Base-by-base conservation (phyloP, 2,329 filamentous ascomycete species). In the Colletotrichum karsti region DNA sequence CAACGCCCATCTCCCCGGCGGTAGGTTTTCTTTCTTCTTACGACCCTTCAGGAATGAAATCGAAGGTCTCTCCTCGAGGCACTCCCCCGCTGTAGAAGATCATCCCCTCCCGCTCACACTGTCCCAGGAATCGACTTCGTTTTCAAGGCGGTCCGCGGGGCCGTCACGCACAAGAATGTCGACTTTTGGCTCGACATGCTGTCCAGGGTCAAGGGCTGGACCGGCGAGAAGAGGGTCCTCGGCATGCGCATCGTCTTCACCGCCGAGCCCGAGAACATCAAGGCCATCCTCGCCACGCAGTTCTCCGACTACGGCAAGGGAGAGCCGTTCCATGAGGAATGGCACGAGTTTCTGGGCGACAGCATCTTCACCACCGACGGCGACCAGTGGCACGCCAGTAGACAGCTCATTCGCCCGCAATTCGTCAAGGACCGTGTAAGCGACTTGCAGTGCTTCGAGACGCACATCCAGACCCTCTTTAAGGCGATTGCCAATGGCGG, bases 271-370 rank as follows among this genome's bases (percentile, higher is more conserved):
- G 93, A 97, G 74, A 97, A 97, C 76, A 92, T 97, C 82, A 97
- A 97, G 78, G 93, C 95, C 6, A 86, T 98, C 22, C 84, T 98
- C n/a, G 93, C 94, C 0, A 92, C 91, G 1, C 93, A 97, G 75
- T 98, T 98, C 75, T 63, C 72, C 42, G 93, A 97, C 75, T 98
- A 91, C 76, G 95, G 94, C 73, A 94, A 97, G 77, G 94, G 94
- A 7, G 80, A 89, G 69, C 79, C 84, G 22, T 97, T 97, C 80
- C 91, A 95, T 73, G 73, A 79, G 8, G 91, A 94, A 57, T 97
- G 92, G 91, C 85, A 88, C 64, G 88, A 90, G 13, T 97, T 93
- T 70, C 82, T 97, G 20, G 92, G 92, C 24, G 87, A 93, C 73
- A 88, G 89, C 80, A 93, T 93, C 82, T 94, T 93, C 79, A 91